phyloP scores from a whole-genome alignment of 2,329 filamentous ascomycete species.

The Talaromyces rugulosus region DNA sequence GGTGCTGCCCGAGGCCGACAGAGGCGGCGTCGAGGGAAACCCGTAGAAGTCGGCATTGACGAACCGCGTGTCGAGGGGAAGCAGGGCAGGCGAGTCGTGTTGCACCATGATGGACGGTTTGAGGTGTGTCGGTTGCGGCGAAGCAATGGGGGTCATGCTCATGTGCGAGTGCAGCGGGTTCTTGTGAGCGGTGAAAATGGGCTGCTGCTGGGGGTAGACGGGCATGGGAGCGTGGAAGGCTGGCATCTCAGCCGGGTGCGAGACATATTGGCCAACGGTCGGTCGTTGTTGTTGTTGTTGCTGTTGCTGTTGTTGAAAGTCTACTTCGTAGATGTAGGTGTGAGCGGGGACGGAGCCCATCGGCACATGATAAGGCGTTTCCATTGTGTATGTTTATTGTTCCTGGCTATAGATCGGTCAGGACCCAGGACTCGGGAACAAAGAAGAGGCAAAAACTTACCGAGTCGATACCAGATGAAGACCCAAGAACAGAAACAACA shows the following conservation, averaged over 20 bases:
- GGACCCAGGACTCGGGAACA: neutral
- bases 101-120: slow-evolving; percentile 69
- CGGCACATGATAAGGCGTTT: slow-evolving; percentile 55
- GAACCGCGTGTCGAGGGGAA: slow-evolving; percentile 72
- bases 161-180: slow-evolving; percentile 17
- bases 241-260: slow-evolving; percentile 52
- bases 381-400: slow-evolving; percentile 51
- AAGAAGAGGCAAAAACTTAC: neutral
- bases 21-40: slow-evolving; percentile 79
- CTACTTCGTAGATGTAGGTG: slow-evolving; percentile 81
- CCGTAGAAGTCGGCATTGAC: slow-evolving; percentile 60
- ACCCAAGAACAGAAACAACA: slow-evolving; percentile 3
- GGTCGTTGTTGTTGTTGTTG: slow-evolving; percentile 58
- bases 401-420: neutral
- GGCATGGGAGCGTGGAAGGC: slow-evolving; percentile 41
- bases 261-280: slow-evolving; percentile 57
- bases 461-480: slow-evolving; percentile 3
- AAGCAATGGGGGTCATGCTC: slow-evolving; percentile 65
- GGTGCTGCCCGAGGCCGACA: slow-evolving; percentile 79
- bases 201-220: slow-evolving; percentile 25
- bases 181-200: slow-evolving; percentile 13
- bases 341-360: slow-evolving; percentile 57
- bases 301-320: slow-evolving; percentile 62
- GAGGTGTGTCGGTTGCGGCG: slow-evolving; percentile 67
- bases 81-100: slow-evolving; percentile 50